Conservation (phyloP, 371 early-diverging fungal genomes). For the Mucor indicus region DNA sequence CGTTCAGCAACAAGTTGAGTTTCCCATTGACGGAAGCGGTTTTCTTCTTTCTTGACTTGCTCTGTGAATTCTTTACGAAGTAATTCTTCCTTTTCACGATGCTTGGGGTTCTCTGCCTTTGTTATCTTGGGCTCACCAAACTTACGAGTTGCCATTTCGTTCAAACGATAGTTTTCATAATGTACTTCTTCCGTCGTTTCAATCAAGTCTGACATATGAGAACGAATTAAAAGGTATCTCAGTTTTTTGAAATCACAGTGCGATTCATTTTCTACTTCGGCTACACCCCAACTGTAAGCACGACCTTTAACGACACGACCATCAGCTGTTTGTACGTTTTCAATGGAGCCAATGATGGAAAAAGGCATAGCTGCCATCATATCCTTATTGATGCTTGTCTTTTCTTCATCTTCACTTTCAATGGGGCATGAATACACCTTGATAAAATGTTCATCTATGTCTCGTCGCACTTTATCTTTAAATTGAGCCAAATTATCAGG, state of each 20-base stretch:
- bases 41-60: slow-evolving; percentile 89
- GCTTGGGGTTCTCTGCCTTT: slow-evolving; percentile 75
- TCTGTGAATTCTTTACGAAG: slow-evolving; percentile 90
- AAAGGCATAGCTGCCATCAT: slow-evolving; percentile 92
- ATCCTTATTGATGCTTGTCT: slow-evolving; percentile 69
- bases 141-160: slow-evolving; percentile 79
- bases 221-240: slow-evolving; percentile 85
- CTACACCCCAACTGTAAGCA: slow-evolving; percentile 92
- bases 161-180: slow-evolving; percentile 85
- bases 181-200: slow-evolving; percentile 84
- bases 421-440: slow-evolving; percentile 73
- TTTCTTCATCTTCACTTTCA: slow-evolving; percentile 84
- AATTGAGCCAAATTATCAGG: slow-evolving; percentile 73
- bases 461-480: slow-evolving; percentile 75
- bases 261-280: slow-evolving; percentile 87
- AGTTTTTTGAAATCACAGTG: slow-evolving; percentile 93
- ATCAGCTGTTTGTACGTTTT: slow-evolving; percentile 74
- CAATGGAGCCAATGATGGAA: slow-evolving; percentile 88
- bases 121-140: slow-evolving; percentile 66
- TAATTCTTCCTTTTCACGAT: slow-evolving; percentile 92
- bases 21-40: slow-evolving; percentile 92
- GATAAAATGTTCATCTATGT: slow-evolving; percentile 72
- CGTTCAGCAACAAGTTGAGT: slow-evolving; percentile 92
- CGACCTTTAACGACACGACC: slow-evolving; percentile 82
- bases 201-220: slow-evolving; percentile 93